Percentiles rank a stretch among this genome's conserved stretches.
Evolutionary conservation across 768 basidiomycete species (phyloP).

Genomic region (Leccinum longicurvipes): DNA sequence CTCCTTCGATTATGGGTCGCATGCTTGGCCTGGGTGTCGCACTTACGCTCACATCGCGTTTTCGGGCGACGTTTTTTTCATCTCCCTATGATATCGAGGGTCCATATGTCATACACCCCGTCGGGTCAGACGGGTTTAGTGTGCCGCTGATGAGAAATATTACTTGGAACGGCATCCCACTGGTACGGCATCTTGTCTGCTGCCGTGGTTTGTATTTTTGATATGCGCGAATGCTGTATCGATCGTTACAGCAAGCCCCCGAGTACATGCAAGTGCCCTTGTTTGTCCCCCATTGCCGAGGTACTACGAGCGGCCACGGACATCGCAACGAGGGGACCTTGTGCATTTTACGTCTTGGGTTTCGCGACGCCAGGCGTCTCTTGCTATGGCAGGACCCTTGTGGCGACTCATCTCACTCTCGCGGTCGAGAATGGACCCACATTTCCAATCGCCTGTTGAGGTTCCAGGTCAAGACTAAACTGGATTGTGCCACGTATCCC

Average conservation of each 20-base stretch:
- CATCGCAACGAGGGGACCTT: background rate
- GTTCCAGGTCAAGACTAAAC: background rate
- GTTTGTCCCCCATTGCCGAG: background rate
- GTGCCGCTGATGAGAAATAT: background rate
- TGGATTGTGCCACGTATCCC: background rate
- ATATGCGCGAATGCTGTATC: background rate
- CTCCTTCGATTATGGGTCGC: background rate
- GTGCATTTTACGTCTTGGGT: background rate
- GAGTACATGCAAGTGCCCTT: background rate
- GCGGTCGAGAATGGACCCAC: background rate
- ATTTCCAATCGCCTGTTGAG: background rate
- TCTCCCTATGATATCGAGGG: background rate
- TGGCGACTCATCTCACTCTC: background rate
- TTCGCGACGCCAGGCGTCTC: background rate
- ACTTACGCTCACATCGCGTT: background rate
- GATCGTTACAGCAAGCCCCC: background rate
- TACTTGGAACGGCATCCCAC: background rate
- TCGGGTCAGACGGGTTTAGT: background rate
- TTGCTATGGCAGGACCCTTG: background rate
- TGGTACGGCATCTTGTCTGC: slow-evolving; percentile 11
- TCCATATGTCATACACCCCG: background rate
- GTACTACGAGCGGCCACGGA: background rate
- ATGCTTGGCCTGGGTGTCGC: background rate
- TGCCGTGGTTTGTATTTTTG: slow-evolving; percentile 1
- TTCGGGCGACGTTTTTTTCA: background rate